A percentile compares a stretch with the other conserved stretches of the same genome.
These are phyloP conservation scores for Trypanosoma cruzi DNA, from an alignment of 208 protist genomes.

Conservation along the genomic window DNA sequence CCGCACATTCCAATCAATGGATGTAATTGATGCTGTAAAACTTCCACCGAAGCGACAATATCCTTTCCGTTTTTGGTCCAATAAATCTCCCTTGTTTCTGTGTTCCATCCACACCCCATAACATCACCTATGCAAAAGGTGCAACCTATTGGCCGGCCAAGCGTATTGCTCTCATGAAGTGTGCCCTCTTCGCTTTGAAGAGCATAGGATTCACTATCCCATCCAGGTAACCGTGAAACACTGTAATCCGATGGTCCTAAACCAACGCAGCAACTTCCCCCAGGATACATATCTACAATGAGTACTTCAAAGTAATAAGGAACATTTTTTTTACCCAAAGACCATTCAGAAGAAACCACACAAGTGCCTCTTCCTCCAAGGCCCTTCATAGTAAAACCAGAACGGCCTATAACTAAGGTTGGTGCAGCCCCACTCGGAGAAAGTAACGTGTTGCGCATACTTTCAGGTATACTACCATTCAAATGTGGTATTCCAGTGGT, in stretches of 20 bases:
- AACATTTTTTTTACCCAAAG: constrained; percentile 6
- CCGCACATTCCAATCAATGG: constrained; percentile 85
- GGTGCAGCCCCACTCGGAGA: constrained; percentile 35
- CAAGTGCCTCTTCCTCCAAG: constrained; percentile 65
- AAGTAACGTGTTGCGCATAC: constrained; percentile 50
- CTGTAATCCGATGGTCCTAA: constrained; percentile 78
- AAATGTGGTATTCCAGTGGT: constrained; percentile 29
- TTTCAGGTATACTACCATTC: constrained; percentile 57
- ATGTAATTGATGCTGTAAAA: constrained; percentile 31
- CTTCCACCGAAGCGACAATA: constrained; percentile 38
- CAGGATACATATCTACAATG: constrained; percentile 67
- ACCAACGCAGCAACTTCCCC: constrained; percentile 68
- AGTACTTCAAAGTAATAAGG: constrained; percentile 89
- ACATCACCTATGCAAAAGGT: constrained; percentile 80
- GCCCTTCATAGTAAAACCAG: constrained; percentile 55
- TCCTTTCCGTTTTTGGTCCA: constrained; percentile 88
- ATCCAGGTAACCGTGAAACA: constrained; percentile 82
- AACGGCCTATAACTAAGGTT: constrained; percentile 50
- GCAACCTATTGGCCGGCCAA: constrained; percentile 49
- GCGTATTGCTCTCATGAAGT: constrained; percentile 57
- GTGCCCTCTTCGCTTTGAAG: constrained; percentile 77
- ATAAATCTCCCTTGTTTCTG: constrained; percentile 54
- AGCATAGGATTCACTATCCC: constrained; percentile 73
- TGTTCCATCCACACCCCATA: constrained; percentile 87
- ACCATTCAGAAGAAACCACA: constrained; percentile 66